Evolutionary conservation across 352 stramenopile species (phyloP).

Genomic region (Peronospora destructor): DNA sequence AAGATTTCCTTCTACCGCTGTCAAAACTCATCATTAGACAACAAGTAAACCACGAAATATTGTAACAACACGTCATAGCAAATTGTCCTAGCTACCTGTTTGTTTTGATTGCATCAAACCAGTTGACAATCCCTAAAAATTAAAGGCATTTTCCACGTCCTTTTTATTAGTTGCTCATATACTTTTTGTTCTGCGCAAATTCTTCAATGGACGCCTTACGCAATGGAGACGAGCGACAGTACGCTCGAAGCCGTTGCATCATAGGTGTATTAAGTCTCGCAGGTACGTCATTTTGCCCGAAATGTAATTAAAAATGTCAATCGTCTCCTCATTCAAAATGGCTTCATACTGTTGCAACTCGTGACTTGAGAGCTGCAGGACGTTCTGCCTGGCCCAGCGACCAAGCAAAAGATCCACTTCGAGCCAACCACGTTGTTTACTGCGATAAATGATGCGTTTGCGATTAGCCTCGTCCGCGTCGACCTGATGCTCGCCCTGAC

Average conservation of each 20-base stretch:
- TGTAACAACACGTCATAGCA: neutral
- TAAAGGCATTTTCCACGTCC: slow-evolving; percentile 90
- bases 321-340: slow-evolving; percentile 95
- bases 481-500: slow-evolving; percentile 49
- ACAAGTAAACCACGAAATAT: neutral
- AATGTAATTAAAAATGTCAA: slow-evolving; percentile 98
- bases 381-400: slow-evolving; percentile 90
- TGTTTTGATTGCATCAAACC: too few species aligned
- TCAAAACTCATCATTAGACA: slow-evolving; percentile 4
- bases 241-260: too few species aligned
- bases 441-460: slow-evolving; percentile 92
- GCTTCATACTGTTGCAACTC: slow-evolving; percentile 92
- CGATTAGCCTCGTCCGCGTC: too few species aligned
- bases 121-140: too few species aligned
- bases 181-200: too few species aligned
- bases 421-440: slow-evolving; percentile 91
- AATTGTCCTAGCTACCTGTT: neutral
- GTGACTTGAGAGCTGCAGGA: slow-evolving; percentile 63
- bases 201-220: too few species aligned
- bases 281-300: too few species aligned
- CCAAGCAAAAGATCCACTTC: slow-evolving; percentile 95
- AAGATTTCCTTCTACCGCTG: slow-evolving; percentile 51
- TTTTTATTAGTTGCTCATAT: too few species aligned
- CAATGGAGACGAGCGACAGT: too few species aligned
- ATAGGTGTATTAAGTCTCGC: too few species aligned